Evolutionary conservation across 306 rosid genomes (phyloP), one percentile per base, ranked within the genome.

Genomic region (Coriaria nepalensis): DNA sequence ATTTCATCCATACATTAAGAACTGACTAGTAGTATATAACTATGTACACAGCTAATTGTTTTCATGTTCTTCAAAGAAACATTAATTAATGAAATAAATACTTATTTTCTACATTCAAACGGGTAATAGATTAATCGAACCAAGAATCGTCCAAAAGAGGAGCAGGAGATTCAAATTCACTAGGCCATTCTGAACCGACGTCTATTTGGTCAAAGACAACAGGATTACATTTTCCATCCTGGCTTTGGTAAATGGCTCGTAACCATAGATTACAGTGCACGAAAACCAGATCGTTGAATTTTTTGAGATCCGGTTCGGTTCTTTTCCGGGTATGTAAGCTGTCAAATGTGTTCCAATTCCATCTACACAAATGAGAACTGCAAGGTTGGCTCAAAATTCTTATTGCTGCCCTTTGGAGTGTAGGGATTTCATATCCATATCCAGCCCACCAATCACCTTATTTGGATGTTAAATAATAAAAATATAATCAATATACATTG

Each of bases 361-460:
- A 83, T 45, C 64, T 38, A 53, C 76, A 73, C 78, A 82, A 67
- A 64, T 69, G 81, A 50, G 78, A 73, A 57, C 94, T 79, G 46
- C 88, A 83, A 4, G 88, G 82, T 70, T 83, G 86, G 64, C 73
- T 64, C 44, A 79, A 61, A 61, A 83, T 83, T 71, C 77, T 40
- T 43, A 77, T 57, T 32, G 94, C 94, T 9, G 54, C 75, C 58
- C 66, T 79, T 60, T 83, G 88, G 32, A 79, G 76, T 0, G 78
- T 56, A 7, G 86, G 82, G 60, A 79, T 71, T 52, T 79, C 87
- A 37, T 76, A 79, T 10, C 94, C 94, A 51, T 79, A 83, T 49
- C 72, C 78, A 4, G 71, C 69, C 94, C 88, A 79, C 94, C 94
- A 83, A 56, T 79, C 88, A 45, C 85, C 88, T 79, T 13, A 6